These are phyloP conservation scores for Euphrasia arctica DNA, from an alignment of 305 asterid species.

Conservation along the genomic window DNA sequence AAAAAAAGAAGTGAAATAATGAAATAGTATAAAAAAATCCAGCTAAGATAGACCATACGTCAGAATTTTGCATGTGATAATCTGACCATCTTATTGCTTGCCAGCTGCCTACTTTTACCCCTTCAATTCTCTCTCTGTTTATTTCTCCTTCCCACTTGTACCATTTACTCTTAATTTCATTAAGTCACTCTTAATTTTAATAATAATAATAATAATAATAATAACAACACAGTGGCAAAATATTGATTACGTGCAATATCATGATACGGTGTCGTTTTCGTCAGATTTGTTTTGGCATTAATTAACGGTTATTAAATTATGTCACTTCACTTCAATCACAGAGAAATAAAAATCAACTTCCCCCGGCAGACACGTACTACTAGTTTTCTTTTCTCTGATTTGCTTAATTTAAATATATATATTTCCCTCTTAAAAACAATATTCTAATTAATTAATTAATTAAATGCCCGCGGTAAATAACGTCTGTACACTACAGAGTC, in stretches of 20 bases:
- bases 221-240: no score
- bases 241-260: no score
- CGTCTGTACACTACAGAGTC: background rate
- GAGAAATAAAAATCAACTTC: slow-evolving; percentile 18
- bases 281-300: slow-evolving; percentile 5
- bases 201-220: no score
- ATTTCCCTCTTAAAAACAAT: no score
- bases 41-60: slow-evolving; percentile 27
- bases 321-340: background rate
- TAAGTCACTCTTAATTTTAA: no score
- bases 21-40: slow-evolving; percentile 17
- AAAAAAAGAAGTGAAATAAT: slow-evolving; percentile 5
- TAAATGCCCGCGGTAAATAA: no score
- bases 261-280: slow-evolving; percentile 10
- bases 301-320: background rate
- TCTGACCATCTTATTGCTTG: slow-evolving; percentile 30
- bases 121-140: slow-evolving; percentile 7
- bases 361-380: background rate
- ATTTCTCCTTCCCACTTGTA: slow-evolving; percentile 12
- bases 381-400: no score
- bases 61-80: slow-evolving; percentile 36
- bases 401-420: no score
- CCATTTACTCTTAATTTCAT: background rate
- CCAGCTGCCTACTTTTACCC: slow-evolving; percentile 31
- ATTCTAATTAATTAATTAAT: no score